Evolutionary conservation across 208 protist genomes (phyloP), one percentile per base, ranked within the genome.

Genomic region (Borovskyia barvae): DNA sequence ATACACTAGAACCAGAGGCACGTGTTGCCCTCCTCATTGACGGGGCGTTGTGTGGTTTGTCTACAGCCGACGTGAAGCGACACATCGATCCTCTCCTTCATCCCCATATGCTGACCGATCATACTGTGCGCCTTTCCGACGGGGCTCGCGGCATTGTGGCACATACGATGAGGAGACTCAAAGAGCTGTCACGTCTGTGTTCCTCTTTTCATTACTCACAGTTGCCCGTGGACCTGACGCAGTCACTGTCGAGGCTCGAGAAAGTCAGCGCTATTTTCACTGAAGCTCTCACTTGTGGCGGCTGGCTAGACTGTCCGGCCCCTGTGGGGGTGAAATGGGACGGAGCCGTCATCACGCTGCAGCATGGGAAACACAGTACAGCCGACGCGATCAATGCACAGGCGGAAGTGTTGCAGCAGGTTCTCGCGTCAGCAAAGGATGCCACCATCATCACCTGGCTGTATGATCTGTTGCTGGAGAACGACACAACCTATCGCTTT

Each of bases 371-470:
- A 9, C 54, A 74, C 6, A 77, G 53, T 9, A 50, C 51, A 29
- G 37, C 59, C 0, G 69, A 9, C 2, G 85, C 80, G 14, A 52
- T 77, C 12, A 74, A 82, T 50, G 66, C 74, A 6, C 85, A 92
- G 57, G 80, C 81, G 9, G 26, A 78, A 36, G 56, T 83, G 15
- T 64, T 92, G 28, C 24, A 53, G 36, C 66, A 53, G 35, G 26
- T 85, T n/a, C 63, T 89, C n/a, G 48, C 54, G 7, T 66, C 66
- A 9, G 54, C 79, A n/a, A 42, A 33, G 29, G 41, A 80, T 36
- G 79, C 76, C 3, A 54, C 64, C 32, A 75, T 62, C 7, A 65
- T 86, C 9, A 77, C 70, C 25, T 82, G 75, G 75, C 65, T 92
- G 14, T 85, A 85, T 43, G 54, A 75, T 3, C 63, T 87, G 49